Percentiles rank a stretch among this genome's conserved stretches.
Conservation (phyloP, 768 basidiomycete genomes). For the Phallus indusiatus region DNA sequence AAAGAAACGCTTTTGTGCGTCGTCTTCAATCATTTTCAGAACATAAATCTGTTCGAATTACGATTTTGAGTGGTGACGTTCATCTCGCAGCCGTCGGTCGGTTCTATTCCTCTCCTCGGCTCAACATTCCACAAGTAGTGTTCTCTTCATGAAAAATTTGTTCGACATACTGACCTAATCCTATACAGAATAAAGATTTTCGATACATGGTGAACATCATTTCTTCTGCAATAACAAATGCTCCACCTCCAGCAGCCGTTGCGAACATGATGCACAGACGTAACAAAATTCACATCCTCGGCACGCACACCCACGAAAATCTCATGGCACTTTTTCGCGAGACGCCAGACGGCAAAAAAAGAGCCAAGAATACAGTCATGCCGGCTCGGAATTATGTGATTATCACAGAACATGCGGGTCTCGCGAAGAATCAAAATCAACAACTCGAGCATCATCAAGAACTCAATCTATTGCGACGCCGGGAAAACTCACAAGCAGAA, state of each 20-base stretch:
- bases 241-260: conserved; percentile 8
- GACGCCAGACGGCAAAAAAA: conserved; percentile 11
- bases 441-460: background rate
- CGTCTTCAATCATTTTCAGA: conserved; percentile 27
- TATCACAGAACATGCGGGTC: conserved; percentile 13
- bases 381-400: conserved; percentile 12
- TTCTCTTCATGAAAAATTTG: background rate
- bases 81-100: conserved; percentile 25
- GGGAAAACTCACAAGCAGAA: no score
- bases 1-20: conserved; percentile 30
- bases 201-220: conserved; percentile 13
- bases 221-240: conserved; percentile 13
- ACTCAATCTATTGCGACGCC: background rate
- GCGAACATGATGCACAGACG: conserved; percentile 11
- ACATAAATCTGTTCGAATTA: conserved; percentile 26
- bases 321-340: conserved; percentile 12
- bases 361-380: conserved; percentile 7
- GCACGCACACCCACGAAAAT: conserved; percentile 12
- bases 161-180: background rate
- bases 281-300: conserved; percentile 9
- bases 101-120: conserved; percentile 12
- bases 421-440: background rate
- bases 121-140: conserved; percentile 12
- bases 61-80: conserved; percentile 34
- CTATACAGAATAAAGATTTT: conserved; percentile 14